A percentile compares a stretch with the other conserved stretches of the same genome.
Evolutionary conservation across 441 rosid species (phyloP).

Genomic region (Gossypium schwendimanii): DNA sequence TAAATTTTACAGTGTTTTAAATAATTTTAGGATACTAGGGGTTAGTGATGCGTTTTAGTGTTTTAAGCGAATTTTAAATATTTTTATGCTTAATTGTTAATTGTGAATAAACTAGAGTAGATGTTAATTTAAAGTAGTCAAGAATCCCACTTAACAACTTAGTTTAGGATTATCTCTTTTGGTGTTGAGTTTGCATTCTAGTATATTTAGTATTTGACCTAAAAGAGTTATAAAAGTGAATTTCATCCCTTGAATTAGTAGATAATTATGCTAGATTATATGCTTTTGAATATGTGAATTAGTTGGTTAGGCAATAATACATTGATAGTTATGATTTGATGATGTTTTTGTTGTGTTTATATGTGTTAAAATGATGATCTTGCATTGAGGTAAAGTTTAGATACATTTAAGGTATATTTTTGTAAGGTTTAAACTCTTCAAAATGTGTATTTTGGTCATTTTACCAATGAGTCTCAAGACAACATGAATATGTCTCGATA

Average conservation of each 20-base stretch:
- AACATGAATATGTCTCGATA: neutral
- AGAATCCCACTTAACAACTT: no score
- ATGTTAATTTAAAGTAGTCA: no score
- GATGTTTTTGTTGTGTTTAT: neutral
- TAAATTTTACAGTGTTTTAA: no score
- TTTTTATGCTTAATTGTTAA: neutral
- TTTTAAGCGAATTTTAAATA: no score
- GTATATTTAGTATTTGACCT: no score
- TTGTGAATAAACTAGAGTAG: neutral
- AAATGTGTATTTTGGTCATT: neutral
- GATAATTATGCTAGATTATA: no score
- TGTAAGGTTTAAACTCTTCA: neutral
- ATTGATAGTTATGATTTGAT: neutral
- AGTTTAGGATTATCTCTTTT: no score
- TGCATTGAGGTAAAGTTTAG: neutral
- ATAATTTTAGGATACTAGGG: neutral
- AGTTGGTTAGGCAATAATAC: neutral
- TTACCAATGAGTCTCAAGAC: neutral
- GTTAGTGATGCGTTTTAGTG: neutral
- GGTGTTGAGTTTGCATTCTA: no score
- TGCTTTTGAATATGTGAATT: no score
- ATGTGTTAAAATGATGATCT: no score
- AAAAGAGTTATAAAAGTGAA: no score
- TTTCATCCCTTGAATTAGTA: no score
- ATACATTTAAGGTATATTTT: neutral